A percentile compares a stretch with the other conserved stretches of the same genome.
phyloP scores from a whole-genome alignment of 345 rosid species.

The Turnera subulata region DNA sequence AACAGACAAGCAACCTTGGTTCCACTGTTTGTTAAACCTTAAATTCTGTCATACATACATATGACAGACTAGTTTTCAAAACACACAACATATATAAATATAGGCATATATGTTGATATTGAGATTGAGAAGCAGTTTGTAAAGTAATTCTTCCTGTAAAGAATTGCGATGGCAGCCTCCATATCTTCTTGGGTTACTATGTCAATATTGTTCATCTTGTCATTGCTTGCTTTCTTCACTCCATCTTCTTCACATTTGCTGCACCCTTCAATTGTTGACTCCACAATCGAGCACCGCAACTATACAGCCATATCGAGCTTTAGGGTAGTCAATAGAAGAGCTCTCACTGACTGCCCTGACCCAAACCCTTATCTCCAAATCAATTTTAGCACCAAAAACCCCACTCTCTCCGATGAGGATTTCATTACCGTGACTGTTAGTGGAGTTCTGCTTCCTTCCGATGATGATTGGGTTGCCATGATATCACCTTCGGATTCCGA shows the following conservation, averaged over 20 bases:
- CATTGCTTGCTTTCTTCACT: background rate
- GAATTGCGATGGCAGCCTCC: background rate
- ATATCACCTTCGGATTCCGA: constrained; percentile 49
- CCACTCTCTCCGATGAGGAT: constrained; percentile 31
- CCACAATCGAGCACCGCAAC: constrained; percentile 29
- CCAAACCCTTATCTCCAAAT: constrained; percentile 28
- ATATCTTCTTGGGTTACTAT: background rate
- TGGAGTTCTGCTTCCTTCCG: constrained; percentile 41
- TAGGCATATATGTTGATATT: no score
- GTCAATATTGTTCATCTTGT: background rate
- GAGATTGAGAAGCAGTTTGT: no score
- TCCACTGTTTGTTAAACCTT: no score
- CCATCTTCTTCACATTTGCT: constrained; percentile 13
- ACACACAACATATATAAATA: no score
- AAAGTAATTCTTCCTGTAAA: no score
- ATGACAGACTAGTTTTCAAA: no score
- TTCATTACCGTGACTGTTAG: constrained; percentile 38
- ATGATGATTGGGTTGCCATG: constrained; percentile 60
- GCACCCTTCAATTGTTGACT: constrained; percentile 31
- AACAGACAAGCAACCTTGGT: no score
- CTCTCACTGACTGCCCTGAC: constrained; percentile 25
- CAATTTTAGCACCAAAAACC: constrained; percentile 6
- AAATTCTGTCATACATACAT: no score
- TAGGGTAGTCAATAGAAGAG: constrained; percentile 47
- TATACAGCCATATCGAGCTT: constrained; percentile 49